Conservation (phyloP, 139 green algal genomes). For the Picochlorum sp. region DNA sequence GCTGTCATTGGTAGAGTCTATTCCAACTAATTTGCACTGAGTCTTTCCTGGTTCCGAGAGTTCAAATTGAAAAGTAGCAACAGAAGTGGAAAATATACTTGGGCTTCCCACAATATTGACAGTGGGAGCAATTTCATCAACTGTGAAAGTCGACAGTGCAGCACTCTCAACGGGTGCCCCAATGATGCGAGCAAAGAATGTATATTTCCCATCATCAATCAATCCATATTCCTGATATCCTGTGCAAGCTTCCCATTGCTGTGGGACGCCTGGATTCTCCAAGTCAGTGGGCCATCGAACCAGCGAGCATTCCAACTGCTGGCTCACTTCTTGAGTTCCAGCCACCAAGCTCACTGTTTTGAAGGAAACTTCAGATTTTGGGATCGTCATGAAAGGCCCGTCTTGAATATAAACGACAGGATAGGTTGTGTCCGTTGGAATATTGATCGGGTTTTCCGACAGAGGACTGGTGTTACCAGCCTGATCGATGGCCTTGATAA, state of each 20-base stretch:
- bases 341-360: not conserved
- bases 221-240: not conserved
- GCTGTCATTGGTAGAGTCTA: not conserved
- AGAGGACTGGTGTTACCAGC: constrained; percentile 16
- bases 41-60: constrained; percentile 16
- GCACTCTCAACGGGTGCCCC: not conserved
- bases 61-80: constrained; percentile 8
- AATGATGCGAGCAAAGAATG: constrained; percentile 4
- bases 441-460: not conserved
- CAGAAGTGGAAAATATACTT: not conserved
- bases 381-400: not conserved
- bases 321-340: not conserved
- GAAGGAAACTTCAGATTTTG: not conserved
- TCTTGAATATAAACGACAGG: constrained; percentile 10
- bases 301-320: not conserved
- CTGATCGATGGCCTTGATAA: constrained; percentile 12
- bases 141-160: constrained; percentile 7
- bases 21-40: constrained; percentile 15
- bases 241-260: constrained; percentile 5
- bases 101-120: constrained; percentile 11
- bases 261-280: constrained; percentile 1
- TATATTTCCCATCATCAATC: constrained; percentile 9
- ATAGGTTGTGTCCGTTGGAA: not conserved
- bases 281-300: not conserved
- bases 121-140: constrained; percentile 25